phyloP scores from a whole-genome alignment of 257 asterid genomes.

The Scutellaria barbata region DNA sequence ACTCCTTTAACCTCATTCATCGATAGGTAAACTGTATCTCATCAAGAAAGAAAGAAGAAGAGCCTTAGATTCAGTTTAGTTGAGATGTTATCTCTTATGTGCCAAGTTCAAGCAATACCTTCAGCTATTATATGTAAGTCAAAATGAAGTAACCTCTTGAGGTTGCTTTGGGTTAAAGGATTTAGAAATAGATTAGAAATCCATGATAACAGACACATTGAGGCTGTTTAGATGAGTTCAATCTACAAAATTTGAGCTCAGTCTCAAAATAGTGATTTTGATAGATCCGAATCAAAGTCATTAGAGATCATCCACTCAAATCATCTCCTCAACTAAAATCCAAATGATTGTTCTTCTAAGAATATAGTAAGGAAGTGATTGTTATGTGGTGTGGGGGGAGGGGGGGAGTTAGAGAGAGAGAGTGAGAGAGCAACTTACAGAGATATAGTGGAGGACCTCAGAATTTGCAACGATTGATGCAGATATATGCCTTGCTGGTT shows the following conservation, averaged over 20 bases:
- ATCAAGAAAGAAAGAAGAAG: not conserved
- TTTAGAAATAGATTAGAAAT: not conserved
- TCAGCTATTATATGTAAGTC: not conserved
- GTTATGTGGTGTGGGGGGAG: too few relatives aligned
- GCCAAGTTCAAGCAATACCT: not conserved
- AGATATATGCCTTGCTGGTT: conserved; percentile 88
- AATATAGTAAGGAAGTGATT: too few relatives aligned
- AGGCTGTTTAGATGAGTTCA: not conserved
- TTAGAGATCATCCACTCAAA: not conserved
- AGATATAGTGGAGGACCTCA: conserved; percentile 79
- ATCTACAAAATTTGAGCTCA: not conserved
- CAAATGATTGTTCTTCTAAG: too few relatives aligned
- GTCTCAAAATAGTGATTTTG: not conserved
- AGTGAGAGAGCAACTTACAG: conserved; percentile 54
- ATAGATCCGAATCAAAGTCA: not conserved
- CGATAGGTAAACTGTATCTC: not conserved
- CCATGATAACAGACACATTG: not conserved
- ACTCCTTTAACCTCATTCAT: not conserved
- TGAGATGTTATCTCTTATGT: not conserved
- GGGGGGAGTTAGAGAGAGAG: not conserved
- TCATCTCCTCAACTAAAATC: not conserved
- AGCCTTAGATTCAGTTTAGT: not conserved
- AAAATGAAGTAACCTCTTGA: not conserved
- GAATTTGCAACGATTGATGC: conserved; percentile 83
- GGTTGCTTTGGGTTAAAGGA: not conserved